Percentiles rank a stretch among this genome's conserved stretches.
These are phyloP conservation scores for Diaporthe sp. DNA, from an alignment of 2,329 filamentous ascomycete species.

Conservation along the genomic window DNA sequence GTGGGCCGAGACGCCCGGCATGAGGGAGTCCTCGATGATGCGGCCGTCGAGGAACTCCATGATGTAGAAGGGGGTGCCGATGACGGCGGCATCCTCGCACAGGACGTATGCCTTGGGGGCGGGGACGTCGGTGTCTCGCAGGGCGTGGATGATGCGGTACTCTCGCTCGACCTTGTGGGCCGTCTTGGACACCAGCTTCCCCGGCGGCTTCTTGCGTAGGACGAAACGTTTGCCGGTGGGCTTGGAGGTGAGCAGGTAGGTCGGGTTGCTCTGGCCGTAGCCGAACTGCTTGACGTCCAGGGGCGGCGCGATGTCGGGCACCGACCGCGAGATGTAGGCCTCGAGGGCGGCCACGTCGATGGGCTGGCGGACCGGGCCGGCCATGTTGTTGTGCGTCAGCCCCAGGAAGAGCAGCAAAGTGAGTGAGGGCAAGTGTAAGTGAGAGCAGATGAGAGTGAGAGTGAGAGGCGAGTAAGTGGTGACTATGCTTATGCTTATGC, in stretches of 20 bases:
- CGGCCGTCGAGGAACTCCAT: conserved; percentile 97
- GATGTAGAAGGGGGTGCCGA: conserved; percentile 96
- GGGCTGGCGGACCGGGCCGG: conserved; percentile 88
- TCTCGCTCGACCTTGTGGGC: conserved; percentile 98
- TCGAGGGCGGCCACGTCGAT: conserved; percentile 87
- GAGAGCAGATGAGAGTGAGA: neutral
- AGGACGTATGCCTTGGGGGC: conserved; percentile 87
- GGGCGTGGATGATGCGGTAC: conserved; percentile 88
- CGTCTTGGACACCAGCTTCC: conserved; percentile 90
- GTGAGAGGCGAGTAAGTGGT: neutral
- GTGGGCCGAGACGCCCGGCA: conserved; percentile 78
- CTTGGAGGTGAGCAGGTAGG: conserved; percentile 85
- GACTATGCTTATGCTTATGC: neutral
- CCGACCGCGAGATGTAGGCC: conserved; percentile 81
- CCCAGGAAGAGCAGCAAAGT: neutral
- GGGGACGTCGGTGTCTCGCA: conserved; percentile 83
- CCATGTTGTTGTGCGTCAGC: conserved; percentile 67
- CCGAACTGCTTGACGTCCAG: conserved; percentile 95
- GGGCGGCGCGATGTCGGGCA: conserved; percentile 87
- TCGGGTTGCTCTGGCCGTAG: conserved; percentile 97
- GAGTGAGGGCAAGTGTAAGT: neutral
- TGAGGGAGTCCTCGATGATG: conserved; percentile 89
- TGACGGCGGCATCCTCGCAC: conserved; percentile 83
- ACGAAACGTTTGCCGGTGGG: conserved; percentile 81
- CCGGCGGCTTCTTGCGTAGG: conserved; percentile 98